Conservation (phyloP, 225 moss, liverwort and hornwort species). For the Anthoceros angustus region DNA sequence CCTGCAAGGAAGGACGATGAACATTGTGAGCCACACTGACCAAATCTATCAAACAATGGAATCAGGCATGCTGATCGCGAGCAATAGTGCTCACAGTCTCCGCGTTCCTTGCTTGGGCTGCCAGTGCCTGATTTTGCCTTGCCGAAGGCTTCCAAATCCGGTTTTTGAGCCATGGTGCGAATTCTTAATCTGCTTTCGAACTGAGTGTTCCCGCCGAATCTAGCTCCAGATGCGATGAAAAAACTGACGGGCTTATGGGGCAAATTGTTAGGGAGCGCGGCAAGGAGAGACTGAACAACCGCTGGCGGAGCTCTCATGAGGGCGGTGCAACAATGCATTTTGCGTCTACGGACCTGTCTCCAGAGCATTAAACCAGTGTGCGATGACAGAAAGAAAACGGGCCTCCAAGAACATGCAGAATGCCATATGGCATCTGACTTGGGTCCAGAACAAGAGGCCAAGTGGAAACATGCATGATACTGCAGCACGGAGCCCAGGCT, state of each 20-base stretch:
- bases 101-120: conserved; percentile 60
- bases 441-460: no score
- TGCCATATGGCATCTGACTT: no score
- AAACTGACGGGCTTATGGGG: background rate
- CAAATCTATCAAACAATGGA: background rate
- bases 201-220: no score
- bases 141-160: conserved; percentile 63
- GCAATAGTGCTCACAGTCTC: conserved; percentile 39
- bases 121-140: conserved; percentile 70
- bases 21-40: background rate
- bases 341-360: background rate
- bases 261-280: background rate
- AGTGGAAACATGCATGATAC: no score
- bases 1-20: conserved; percentile 18
- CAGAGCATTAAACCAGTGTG: no score
- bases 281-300: background rate
- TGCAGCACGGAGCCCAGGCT: no score
- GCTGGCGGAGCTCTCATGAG: background rate
- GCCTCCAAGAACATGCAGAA: no score
- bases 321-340: background rate
- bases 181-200: background rate
- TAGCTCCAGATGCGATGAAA: background rate
- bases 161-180: background rate
- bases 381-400: no score
- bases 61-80: background rate